These are phyloP conservation scores for Clonostachys solani DNA, from an alignment of 2,329 filamentous ascomycete species.

Conservation along the genomic window DNA sequence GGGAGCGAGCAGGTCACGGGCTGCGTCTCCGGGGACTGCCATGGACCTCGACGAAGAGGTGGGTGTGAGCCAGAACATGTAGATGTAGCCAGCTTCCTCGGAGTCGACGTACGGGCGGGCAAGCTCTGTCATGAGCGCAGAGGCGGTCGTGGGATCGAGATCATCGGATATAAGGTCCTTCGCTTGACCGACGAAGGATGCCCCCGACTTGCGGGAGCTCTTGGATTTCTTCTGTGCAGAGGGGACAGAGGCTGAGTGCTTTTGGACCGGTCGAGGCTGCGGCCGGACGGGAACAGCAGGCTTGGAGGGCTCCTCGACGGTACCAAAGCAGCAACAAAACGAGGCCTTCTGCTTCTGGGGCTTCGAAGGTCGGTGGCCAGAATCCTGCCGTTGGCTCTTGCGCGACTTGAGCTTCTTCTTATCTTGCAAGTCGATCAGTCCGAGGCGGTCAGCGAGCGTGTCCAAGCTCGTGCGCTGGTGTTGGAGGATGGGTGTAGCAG, in stretches of 20 bases:
- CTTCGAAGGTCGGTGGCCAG: not conserved
- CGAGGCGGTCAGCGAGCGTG: conserved; percentile 76
- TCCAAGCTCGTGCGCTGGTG: conserved; percentile 68
- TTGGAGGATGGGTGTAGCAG: conserved; percentile 50
- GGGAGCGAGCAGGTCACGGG: conserved; percentile 54
- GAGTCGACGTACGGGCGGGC: conserved; percentile 64
- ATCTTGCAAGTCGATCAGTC: conserved; percentile 62
- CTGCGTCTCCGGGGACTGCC: conserved; percentile 46
- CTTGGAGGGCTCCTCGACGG: conserved; percentile 30
- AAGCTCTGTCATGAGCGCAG: conserved; percentile 71
- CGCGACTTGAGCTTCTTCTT: conserved; percentile 22
- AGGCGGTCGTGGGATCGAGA: conserved; percentile 63
- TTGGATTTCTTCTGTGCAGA: conserved; percentile 10
- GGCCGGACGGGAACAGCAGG: conserved; percentile 24
- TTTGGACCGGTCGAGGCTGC: conserved; percentile 40
- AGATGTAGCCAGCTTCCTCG: conserved; percentile 84
- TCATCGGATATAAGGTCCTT: conserved; percentile 61
- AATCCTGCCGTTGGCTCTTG: conserved; percentile 1
- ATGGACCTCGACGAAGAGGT: not conserved
- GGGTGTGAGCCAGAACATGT: conserved; percentile 96
- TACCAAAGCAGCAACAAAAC: conserved; percentile 50
- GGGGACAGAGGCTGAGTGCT: conserved; percentile 10
- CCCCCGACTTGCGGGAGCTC: conserved; percentile 19
- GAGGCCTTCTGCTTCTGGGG: conserved; percentile 20
- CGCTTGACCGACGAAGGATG: conserved; percentile 21